Base-by-base conservation (phyloP, 805 yeast genomes). In the Nakazawaea peltata region DNA sequence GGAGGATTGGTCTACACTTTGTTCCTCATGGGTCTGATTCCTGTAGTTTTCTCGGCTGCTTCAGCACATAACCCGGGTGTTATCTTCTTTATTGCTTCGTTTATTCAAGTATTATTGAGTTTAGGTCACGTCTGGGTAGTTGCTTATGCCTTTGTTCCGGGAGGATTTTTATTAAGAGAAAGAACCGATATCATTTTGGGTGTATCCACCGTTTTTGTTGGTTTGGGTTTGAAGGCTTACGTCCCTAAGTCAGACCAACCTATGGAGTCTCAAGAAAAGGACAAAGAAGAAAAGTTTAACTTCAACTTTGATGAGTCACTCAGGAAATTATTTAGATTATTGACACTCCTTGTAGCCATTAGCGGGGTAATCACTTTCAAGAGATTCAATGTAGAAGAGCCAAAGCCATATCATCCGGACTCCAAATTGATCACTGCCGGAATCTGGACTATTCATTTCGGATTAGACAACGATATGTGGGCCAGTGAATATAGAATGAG, bases 401-500 rank as follows among this genome's bases (percentile, higher is more conserved):
- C 88, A 11, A 56, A 56, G 36, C 87, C 92, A 9, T 70, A 73
- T 47, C 81, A 78, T 47, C 78, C 86, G 11, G 67, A 67, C n/a
- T 69, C 84, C 2, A 72, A 77, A 45, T 55, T 84, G 4, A 72
- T 92, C 48, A 87, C 96, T 1, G 88, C 97, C 2, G 98, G 97
- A 54, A 88, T 92, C 42, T 92, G 98, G 98, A 90, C 97, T 16
- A 80, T 92, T 44, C 98, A 92, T 61, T 92, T 92, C 54, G 98
- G 97, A 17, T 69, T 92, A 33, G 98, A 92, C 56, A 92, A 92
- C 56, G 95, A 87, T 53, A 81, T 92, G 92, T 92, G 98, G 98
- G 90, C 94, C 0, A 75, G 87, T 44, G 97, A 92, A 59, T 77
- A 74, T 28, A 73, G 97, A 45, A 90, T 92, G 95, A 65, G 80